These are phyloP conservation scores for Backusella macrospora DNA, from an alignment of 192 early-diverging fungal genomes.

Conservation along the genomic window DNA sequence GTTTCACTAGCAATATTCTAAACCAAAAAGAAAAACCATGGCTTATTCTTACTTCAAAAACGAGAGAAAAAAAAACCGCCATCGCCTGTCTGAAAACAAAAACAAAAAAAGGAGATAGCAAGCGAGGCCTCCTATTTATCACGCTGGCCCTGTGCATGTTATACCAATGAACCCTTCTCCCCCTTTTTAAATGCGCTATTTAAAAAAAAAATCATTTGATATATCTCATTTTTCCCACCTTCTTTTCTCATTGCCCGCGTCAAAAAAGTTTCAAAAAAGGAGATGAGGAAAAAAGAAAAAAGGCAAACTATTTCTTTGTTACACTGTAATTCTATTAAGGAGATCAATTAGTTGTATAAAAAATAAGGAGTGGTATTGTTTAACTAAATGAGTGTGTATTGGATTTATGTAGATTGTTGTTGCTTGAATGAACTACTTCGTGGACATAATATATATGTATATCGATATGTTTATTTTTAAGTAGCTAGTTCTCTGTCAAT, in stretches of 20 bases:
- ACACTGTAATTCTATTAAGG: slow-evolving; percentile 13
- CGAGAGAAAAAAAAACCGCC: slow-evolving; percentile 10
- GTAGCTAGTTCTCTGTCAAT: neutral
- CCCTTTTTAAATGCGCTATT: slow-evolving; percentile 12
- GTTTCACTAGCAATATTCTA: slow-evolving; percentile 12
- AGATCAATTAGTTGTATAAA: slow-evolving; percentile 13
- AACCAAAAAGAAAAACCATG: slow-evolving; percentile 6
- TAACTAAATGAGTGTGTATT: neutral
- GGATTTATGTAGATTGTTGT: neutral
- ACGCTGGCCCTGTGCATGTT: slow-evolving; percentile 8
- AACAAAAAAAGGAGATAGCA: slow-evolving; percentile 14
- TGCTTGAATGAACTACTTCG: neutral
- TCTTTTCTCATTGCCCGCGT: slow-evolving; percentile 13
- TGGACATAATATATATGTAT: neutral
- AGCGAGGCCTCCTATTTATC: slow-evolving; percentile 5
- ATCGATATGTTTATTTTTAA: neutral
- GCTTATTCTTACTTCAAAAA: neutral
- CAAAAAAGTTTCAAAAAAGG: slow-evolving; percentile 14
- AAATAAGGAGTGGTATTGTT: slow-evolving; percentile 6
- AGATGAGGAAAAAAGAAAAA: neutral
- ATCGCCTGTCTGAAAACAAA: slow-evolving; percentile 3
- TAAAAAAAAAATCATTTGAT: slow-evolving; percentile 14
- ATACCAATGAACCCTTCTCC: slow-evolving; percentile 15
- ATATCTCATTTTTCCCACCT: slow-evolving; percentile 13
- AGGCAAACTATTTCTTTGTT: slow-evolving; percentile 5